Conservation (phyloP, 2,329 filamentous ascomycete species). For the Leptodontidium sp. region DNA sequence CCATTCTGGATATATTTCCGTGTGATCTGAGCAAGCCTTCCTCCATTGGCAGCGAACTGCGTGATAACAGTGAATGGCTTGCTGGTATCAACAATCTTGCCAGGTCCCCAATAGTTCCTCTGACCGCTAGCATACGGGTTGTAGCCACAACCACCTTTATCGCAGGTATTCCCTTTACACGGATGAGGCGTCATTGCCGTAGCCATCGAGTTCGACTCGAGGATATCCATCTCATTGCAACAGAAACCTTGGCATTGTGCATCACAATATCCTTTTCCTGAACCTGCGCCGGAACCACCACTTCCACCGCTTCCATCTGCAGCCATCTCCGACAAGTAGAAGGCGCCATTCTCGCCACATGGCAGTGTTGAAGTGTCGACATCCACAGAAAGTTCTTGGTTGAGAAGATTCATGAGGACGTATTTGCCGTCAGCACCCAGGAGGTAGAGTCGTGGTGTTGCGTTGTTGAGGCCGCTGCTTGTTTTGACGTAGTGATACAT, state of each 20-base stretch:
- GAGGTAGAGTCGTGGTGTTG: constrained; percentile 45
- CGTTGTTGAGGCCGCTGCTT: constrained; percentile 50
- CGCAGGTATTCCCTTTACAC: constrained; percentile 59
- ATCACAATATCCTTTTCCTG: constrained; percentile 69
- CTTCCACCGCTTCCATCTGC: constrained; percentile 62
- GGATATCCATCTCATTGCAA: constrained; percentile 72
- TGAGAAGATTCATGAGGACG: constrained; percentile 68
- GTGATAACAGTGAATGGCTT: constrained; percentile 58
- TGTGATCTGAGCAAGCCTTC: constrained; percentile 54
- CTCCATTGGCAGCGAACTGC: constrained; percentile 58
- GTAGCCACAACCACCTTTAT: constrained; percentile 55
- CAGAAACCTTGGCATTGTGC: constrained; percentile 63
- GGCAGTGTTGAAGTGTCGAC: constrained; percentile 72
- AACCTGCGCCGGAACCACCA: constrained; percentile 54
- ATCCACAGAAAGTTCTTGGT: constrained; percentile 75
- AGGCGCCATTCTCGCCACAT: constrained; percentile 75
- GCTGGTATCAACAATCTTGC: constrained; percentile 51
- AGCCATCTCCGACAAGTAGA: constrained; percentile 72
- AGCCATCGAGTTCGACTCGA: constrained; percentile 66
- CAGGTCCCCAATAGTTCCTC: constrained; percentile 39
- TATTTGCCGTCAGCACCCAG: constrained; percentile 56
- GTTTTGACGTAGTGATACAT: constrained; percentile 54
- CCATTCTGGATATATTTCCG: constrained; percentile 60
- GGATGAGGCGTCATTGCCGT: constrained; percentile 66
- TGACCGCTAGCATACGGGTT: constrained; percentile 52